Evolutionary conservation across 108 stramenopile species (phyloP), one percentile per base, ranked within the genome.

Genomic region (Conticribra guillardii): DNA sequence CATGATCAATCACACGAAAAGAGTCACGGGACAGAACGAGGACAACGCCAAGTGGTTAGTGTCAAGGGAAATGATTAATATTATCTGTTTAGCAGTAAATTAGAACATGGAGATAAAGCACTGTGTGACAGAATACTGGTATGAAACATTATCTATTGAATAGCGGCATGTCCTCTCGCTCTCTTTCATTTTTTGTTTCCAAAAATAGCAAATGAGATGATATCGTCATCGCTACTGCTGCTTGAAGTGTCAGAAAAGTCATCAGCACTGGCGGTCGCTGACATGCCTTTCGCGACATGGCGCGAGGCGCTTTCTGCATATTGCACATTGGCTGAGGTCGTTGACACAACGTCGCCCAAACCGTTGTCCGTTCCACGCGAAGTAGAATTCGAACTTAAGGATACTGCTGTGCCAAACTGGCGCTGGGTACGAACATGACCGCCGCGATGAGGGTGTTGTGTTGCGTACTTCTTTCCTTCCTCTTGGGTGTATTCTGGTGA

Each of bases 351-450:
- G n/a, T n/a, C n/a, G n/a, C n/a, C n/a, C n/a, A n/a, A n/a, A n/a
- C n/a, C 45, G 61, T 24, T 26, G 61, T 26, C 27, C 30, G 45
- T 24, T 67, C 59, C 2, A 27, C 41, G 22, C 18, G 54, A 33
- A 60, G 60, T 62, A 22, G 60, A 67, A 60, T 37, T 60, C 24
- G 54, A 23, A 0, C 65, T 65, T 17, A 79, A 52, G 15, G 62
- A 68, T 24, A 79, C 47, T 21, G 69, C 65, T 21, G 77, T 79
- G 31, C 77, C 77, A 32, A 79, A 79, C 60, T 79, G 69, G 9
- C 69, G 77, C 45, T 79, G 64, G 49, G 71, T 66, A 28, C 77
- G 77, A 60, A 47, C 31, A 28, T 46, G 31, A 14, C 72, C 63
- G 31, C 73, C 54, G 22, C 34, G 65, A 67, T 67, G 52, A 44